Base-by-base conservation (phyloP, 164 flowering plant genomes). In the Taxillus chinensis region DNA sequence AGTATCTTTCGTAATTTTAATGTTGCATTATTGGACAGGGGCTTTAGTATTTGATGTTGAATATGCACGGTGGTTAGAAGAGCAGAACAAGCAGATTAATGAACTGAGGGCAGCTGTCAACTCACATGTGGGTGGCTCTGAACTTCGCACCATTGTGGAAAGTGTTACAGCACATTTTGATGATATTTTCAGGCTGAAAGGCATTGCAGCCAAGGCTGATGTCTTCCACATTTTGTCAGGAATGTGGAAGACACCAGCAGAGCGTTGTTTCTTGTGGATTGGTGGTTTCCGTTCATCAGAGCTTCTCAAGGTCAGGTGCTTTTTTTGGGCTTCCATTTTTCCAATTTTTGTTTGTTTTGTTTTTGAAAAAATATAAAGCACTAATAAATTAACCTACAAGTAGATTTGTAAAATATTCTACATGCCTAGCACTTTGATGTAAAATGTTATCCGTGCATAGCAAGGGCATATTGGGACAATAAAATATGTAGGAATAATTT, bases 201-300 rank as follows among this genome's bases (percentile, higher is more conserved):
- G 82, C 4, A 63, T 50, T 62, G 95, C 97, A 48, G 95, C 95
- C 7, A 90, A 90, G 67, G 85, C 89, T 65, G 97, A 90, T 73
- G 95, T 87, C 52, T 90, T 90, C 74, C 92, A 90, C 74, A 79
- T 90, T 46, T 70, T 90, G 65, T 87, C 89, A 1, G 97, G 97
- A 60, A 90, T 86, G 92, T 90, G 97, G 97, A 86, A 86, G 76
- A 84, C 97, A 48, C 95, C 97, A 5, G 97, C 97, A 50, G 97
- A 90, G 67, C 76, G 97, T 66, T 90, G 95, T 72, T 90, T 90
- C 62, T 43, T 88, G 81, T 90, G 97, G 97, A 82, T 90, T 68
- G 97, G 95, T 64, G 97, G 95, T 55, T 90, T 90, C 62, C 95
- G 97, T 38, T 83, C 97, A 13, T 90, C 97, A 38, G 97, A 90